These are phyloP conservation scores for Tanozyma kutaoensis DNA, from an alignment of 805 yeast genomes.

Conservation along the genomic window DNA sequence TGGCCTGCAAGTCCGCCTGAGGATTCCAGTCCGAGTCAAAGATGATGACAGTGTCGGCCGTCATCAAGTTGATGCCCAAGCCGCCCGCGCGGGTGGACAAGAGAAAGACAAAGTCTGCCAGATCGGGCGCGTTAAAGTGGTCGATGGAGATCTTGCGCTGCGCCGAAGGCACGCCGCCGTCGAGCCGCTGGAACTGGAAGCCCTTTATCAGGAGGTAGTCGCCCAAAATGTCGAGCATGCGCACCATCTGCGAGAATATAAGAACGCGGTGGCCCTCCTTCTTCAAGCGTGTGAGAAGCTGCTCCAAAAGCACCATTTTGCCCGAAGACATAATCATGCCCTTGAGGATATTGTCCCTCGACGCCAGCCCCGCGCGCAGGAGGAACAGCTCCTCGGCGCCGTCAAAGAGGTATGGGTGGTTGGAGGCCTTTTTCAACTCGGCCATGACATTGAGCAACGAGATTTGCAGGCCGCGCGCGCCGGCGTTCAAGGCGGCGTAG, in stretches of 20 bases:
- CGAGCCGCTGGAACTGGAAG: conserved; percentile 78
- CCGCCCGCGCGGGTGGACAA: conserved; percentile 98
- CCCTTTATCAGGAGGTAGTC: conserved; percentile 87
- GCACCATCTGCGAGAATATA: conserved; percentile 94
- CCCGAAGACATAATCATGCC: conserved; percentile 98
- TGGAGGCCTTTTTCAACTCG: conserved; percentile 91
- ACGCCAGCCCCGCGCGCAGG: conserved; percentile 43
- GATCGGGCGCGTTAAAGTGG: conserved; percentile 88
- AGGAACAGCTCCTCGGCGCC: conserved; percentile 79
- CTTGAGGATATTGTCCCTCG: conserved; percentile 70
- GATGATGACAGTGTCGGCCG: conserved; percentile 96
- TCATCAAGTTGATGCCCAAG: conserved; percentile 94
- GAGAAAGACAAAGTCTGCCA: conserved; percentile 82
- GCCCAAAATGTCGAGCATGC: conserved; percentile 89
- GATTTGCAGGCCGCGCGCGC: conserved; percentile 59
- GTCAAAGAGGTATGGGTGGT: conserved; percentile 92
- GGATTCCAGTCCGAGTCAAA: conserved; percentile 99
- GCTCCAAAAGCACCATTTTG: conserved; percentile 92
- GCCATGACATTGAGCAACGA: conserved; percentile 86
- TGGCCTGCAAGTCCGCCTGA: conserved; percentile 97
- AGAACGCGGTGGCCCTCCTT: conserved; percentile 95
- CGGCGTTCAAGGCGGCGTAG: conserved; percentile 82
- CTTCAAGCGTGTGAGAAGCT: conserved; percentile 66
- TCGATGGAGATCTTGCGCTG: conserved; percentile 92
- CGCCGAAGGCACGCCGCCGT: conserved; percentile 92